These are phyloP conservation scores for Myxozyma neglecta DNA, from an alignment of 805 yeast species.

Conservation along the genomic window DNA sequence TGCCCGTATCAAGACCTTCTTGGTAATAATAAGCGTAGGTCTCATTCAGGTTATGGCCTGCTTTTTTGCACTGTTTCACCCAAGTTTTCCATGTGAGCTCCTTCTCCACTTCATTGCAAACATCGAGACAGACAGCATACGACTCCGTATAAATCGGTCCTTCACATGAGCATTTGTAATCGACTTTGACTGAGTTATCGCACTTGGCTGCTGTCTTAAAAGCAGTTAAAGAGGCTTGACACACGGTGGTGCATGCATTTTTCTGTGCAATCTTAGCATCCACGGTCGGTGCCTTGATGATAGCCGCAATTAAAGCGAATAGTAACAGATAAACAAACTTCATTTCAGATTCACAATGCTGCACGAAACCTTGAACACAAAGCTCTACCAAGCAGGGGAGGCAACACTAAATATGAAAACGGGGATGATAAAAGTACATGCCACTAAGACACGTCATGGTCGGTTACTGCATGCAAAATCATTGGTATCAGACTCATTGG, in stretches of 20 bases:
- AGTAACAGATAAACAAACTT: too few species aligned
- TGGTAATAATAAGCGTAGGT: constrained; percentile 5
- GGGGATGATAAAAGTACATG: too few species aligned
- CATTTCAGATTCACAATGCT: not conserved
- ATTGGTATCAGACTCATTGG: too few species aligned
- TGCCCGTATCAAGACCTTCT: constrained; percentile 6
- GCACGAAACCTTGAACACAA: too few species aligned
- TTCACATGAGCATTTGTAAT: constrained; percentile 18
- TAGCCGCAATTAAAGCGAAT: not conserved
- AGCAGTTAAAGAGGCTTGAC: not conserved
- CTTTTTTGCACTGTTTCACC: constrained; percentile 7
- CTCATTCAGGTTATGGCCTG: constrained; percentile 4
- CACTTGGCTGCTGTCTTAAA: constrained; percentile 9
- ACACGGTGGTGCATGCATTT: not conserved
- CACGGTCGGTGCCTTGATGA: not conserved
- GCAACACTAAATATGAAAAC: too few species aligned
- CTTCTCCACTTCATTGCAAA: constrained; percentile 5
- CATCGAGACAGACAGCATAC: constrained; percentile 15
- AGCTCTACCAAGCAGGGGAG: too few species aligned
- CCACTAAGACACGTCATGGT: too few species aligned
- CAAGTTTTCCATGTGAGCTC: constrained; percentile 7
- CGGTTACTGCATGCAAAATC: too few species aligned
- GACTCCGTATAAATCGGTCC: constrained; percentile 15
- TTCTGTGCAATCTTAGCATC: not conserved
- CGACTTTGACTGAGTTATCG: not conserved